Evolutionary conservation across 768 basidiomycete genomes (phyloP).

Genomic region (Pholiota microspora): DNA sequence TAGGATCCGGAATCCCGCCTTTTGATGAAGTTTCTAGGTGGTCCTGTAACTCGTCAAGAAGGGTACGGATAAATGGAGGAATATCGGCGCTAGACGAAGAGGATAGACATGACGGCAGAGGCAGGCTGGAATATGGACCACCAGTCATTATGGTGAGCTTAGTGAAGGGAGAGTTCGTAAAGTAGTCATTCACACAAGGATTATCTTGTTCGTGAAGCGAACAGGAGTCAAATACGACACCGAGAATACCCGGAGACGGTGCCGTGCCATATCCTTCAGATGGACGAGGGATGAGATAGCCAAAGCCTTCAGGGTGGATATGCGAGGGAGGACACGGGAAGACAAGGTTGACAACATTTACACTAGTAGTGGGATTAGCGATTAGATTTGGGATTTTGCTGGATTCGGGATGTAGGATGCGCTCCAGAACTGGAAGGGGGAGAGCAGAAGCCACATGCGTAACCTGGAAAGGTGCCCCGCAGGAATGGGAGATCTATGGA

Average conservation of each 20-base stretch:
- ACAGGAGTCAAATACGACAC: constrained; percentile 88
- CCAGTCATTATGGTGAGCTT: constrained; percentile 93
- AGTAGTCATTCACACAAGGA: constrained; percentile 20
- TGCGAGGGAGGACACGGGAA: constrained; percentile 51
- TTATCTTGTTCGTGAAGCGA: constrained; percentile 57
- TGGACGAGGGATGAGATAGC: constrained; percentile 89
- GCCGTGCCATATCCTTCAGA: constrained; percentile 42
- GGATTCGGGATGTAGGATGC: constrained; percentile 30
- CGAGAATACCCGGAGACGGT: constrained; percentile 54
- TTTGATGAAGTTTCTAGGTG: constrained; percentile 35
- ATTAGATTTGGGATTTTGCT: constrained; percentile 59
- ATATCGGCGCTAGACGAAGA: constrained; percentile 21
- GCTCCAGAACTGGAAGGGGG: constrained; percentile 52
- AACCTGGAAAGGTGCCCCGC: constrained; percentile 28
- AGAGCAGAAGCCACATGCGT: constrained; percentile 80
- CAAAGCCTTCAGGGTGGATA: constrained; percentile 87
- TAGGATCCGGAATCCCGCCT: constrained; percentile 49
- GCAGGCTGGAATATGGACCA: constrained; percentile 56
- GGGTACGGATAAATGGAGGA: constrained; percentile 23
- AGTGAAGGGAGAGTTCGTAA: constrained; percentile 40
- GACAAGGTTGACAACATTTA: constrained; percentile 87
- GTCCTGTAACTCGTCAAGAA: constrained; percentile 38
- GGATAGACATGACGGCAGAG: constrained; percentile 25
- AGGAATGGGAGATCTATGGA: constrained; percentile 19
- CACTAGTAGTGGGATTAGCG: constrained; percentile 72